Conservation (phyloP, 2,329 filamentous ascomycete species). For the Mycosphaerella sp. region DNA sequence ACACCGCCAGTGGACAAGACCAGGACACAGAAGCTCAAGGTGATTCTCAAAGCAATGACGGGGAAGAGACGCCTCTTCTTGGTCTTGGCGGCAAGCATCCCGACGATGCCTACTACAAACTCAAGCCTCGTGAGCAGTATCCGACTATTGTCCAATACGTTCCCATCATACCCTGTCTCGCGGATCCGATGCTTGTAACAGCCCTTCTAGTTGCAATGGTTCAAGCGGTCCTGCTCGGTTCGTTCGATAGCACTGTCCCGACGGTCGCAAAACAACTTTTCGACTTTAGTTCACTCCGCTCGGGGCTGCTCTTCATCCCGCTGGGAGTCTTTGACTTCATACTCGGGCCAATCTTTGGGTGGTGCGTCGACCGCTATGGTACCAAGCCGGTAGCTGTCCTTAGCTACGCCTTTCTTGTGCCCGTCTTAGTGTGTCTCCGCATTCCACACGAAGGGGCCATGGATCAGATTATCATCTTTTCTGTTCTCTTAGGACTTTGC, state of each 20-base stretch:
- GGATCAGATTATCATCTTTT: conserved; percentile 43
- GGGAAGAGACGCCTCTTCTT: conserved; percentile 39
- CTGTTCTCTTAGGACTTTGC: conserved; percentile 41
- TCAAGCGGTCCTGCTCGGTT: conserved; percentile 40
- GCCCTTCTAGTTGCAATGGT: conserved; percentile 40
- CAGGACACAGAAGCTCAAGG: conserved; percentile 11
- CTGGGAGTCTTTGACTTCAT: conserved; percentile 42
- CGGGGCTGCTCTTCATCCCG: conserved; percentile 44
- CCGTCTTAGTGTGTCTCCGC: conserved; percentile 40
- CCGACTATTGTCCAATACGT: conserved; percentile 35
- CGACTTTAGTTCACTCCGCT: conserved; percentile 40
- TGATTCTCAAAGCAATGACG: conserved; percentile 6
- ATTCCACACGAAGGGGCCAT: conserved; percentile 38
- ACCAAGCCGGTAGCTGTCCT: conserved; percentile 40
- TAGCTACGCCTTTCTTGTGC: conserved; percentile 41
- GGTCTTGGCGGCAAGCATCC: conserved; percentile 31
- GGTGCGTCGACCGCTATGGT: conserved; percentile 44
- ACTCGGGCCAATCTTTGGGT: conserved; percentile 44
- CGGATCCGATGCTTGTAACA: conserved; percentile 38
- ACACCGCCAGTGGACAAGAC: conserved; percentile 14
- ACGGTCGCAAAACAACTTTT: conserved; percentile 41
- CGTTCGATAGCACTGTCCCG: conserved; percentile 47
- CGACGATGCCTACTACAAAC: conserved; percentile 40
- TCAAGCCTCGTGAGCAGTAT: conserved; percentile 36
- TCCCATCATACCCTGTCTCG: conserved; percentile 47